Conservation (phyloP, 768 basidiomycete species). For the Tremella mesenterica region DNA sequence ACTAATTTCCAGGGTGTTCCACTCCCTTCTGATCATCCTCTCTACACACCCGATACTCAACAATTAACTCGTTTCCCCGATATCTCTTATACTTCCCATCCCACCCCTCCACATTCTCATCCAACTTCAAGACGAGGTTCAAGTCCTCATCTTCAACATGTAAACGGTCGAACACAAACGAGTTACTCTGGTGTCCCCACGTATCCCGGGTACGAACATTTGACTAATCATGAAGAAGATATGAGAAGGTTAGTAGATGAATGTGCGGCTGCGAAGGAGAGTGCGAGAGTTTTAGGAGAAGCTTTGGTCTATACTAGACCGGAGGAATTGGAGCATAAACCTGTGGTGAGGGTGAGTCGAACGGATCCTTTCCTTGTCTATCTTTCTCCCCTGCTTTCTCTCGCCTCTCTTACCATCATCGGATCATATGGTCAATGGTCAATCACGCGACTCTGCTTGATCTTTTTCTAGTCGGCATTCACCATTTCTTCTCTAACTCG, state of each 20-base stretch:
- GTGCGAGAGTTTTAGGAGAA: constrained; percentile 64
- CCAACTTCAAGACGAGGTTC: constrained; percentile 13
- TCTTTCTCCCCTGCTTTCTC: too few species aligned
- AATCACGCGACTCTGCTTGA: too few species aligned
- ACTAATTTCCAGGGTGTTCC: constrained; percentile 29
- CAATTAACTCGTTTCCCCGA: constrained; percentile 51
- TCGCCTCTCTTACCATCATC: too few species aligned
- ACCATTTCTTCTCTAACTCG: too few species aligned
- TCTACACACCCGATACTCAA: constrained; percentile 52
- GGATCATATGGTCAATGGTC: too few species aligned
- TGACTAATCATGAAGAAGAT: constrained; percentile 69
- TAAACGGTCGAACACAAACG: constrained; percentile 11
- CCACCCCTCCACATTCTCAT: constrained; percentile 26
- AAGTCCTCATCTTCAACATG: constrained; percentile 32
- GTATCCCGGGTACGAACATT: constrained; percentile 45
- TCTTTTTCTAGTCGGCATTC: too few species aligned
- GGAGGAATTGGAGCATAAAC: constrained; percentile 56
- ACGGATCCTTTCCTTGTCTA: not conserved
- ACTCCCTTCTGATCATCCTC: constrained; percentile 30
- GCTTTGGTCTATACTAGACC: constrained; percentile 62
- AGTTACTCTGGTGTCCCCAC: constrained; percentile 11
- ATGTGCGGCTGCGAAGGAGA: constrained; percentile 73
- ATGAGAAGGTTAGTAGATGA: constrained; percentile 74
- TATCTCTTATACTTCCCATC: constrained; percentile 69
- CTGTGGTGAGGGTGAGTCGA: constrained; percentile 59